These are phyloP conservation scores for Verticillium albo-atrum DNA, from an alignment of 2,329 filamentous ascomycete species.

Conservation along the genomic window DNA sequence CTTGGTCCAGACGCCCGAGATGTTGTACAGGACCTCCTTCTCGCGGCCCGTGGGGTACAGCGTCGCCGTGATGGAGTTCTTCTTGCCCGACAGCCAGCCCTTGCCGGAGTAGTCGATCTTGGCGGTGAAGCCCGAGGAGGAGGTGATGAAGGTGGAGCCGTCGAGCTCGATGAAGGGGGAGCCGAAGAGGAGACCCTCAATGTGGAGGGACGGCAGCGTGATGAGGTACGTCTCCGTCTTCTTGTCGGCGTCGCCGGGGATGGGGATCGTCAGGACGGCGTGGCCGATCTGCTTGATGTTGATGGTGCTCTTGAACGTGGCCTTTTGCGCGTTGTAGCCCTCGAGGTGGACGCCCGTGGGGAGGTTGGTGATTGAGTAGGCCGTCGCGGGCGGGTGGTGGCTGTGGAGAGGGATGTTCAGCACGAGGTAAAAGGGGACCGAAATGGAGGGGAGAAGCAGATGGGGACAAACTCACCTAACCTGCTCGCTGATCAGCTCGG, in stretches of 20 bases:
- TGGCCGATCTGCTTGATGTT: constrained; percentile 94
- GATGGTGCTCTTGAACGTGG: constrained; percentile 89
- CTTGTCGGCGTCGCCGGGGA: constrained; percentile 21
- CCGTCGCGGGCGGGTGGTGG: constrained; percentile 92
- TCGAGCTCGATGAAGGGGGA: constrained; percentile 90
- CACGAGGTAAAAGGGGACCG: no score
- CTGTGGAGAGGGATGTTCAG: constrained; percentile 31
- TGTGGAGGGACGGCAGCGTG: constrained; percentile 85
- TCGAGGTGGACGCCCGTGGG: constrained; percentile 73
- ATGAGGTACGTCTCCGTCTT: constrained; percentile 75
- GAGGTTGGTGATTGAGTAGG: constrained; percentile 86
- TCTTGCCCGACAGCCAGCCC: constrained; percentile 93
- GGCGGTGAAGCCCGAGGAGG: constrained; percentile 79
- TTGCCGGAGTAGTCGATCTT: constrained; percentile 92
- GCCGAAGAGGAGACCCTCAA: constrained; percentile 85
- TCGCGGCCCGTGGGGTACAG: constrained; percentile 68
- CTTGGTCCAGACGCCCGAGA: constrained; percentile 87
- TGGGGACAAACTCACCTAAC: constrained; percentile 58
- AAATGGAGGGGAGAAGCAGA: neutral
- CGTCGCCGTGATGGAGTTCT: constrained; percentile 79
- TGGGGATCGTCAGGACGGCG: constrained; percentile 71
- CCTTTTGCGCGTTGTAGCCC: constrained; percentile 95
- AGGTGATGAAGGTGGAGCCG: constrained; percentile 77
- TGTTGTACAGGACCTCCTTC: constrained; percentile 73
- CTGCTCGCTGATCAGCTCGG: constrained; percentile 87